A percentile compares a stretch with the other conserved stretches of the same genome.
Conservation (phyloP, 1,284 basidiomycete genomes). For the Cryptococcus hybrid region DNA sequence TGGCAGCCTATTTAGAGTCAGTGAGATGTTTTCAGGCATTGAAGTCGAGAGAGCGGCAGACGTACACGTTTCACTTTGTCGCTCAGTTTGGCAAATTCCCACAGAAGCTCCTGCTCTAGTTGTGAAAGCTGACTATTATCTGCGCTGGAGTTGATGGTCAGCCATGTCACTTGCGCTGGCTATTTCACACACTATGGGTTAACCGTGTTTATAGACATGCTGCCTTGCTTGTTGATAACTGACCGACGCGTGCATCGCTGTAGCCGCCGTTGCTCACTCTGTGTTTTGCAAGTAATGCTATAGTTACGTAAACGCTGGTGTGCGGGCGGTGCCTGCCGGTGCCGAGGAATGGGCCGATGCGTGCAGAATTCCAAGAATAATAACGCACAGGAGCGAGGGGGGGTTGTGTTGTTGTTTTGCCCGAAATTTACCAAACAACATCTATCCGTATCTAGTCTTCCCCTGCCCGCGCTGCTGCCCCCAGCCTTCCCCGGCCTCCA, state of each 20-base stretch:
- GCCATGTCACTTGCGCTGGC: background rate
- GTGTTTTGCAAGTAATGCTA: too few species aligned
- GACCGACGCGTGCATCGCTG: background rate
- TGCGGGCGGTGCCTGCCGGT: too few species aligned
- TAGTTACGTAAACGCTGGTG: too few species aligned
- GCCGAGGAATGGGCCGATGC: too few species aligned
- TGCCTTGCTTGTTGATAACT: too few species aligned
- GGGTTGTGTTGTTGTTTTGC: too few species aligned
- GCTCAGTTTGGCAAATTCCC: conserved; percentile 74
- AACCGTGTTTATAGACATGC: conserved; percentile 15
- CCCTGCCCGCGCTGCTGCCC: background rate
- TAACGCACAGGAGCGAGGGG: too few species aligned
- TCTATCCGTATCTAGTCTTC: too few species aligned
- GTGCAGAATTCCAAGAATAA: too few species aligned
- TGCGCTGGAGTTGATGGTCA: conserved; percentile 25
- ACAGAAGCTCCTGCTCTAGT: conserved; percentile 67
- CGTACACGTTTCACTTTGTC: conserved; percentile 67
- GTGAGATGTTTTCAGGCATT: background rate
- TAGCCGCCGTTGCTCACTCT: background rate
- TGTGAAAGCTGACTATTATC: conserved; percentile 60
- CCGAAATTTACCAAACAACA: too few species aligned
- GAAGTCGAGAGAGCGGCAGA: background rate
- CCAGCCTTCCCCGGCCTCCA: background rate
- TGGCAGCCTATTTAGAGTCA: conserved; percentile 39
- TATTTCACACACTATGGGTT: conserved; percentile 24